Base-by-base conservation (phyloP, 176 grass and related monocot species). In the Raddia distichophylla region DNA sequence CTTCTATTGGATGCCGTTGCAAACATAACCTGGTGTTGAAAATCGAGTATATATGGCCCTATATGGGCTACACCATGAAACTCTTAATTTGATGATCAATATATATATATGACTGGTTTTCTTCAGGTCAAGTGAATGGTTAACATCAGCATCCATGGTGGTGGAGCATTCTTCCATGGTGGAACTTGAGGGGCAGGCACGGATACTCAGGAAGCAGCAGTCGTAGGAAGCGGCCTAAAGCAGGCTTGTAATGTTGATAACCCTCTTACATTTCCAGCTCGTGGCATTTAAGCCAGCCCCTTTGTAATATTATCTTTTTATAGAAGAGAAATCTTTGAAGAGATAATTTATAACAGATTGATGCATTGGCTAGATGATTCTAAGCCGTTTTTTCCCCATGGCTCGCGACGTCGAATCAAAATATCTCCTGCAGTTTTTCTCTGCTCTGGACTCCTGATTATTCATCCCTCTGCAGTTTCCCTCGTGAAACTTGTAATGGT, bases 221-320 rank as follows among this genome's bases (percentile, higher is more conserved):
- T 53, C 68, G 51, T 86, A 68, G 67, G 79, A 83, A 82, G 67
- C 16, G 8, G 68, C 79, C 67, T 86, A 60, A 57, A 15, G 49
- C 68, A 74, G 79, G 79, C 84, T 79, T 90, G 83, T 90, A 86
- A 86, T 66, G 53, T 79, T 82, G 67, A 68, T 90, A 68, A 78
- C 73, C 63, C 33, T 78, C 34, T 83, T 74, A 79, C 83, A 82
- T 90, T 86, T 86, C 71, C 59, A 77, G 48, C 52, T 59, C 73
- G 71, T 72, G 88, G 53, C 78, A 71, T 86, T 89, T 78, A 18
- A 83, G 73, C 45, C 45, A 16, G 60, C 67, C 34, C 77, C 73
- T 74, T 71, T 86, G 88, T 86, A 83, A 72, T 82, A 67, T 59
- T 81, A 57, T 57, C 74, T 83, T 90, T 83, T 18, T 90, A 90